Evolutionary conservation across 305 asterid species (phyloP).

Genomic region (Striga hermonthica): DNA sequence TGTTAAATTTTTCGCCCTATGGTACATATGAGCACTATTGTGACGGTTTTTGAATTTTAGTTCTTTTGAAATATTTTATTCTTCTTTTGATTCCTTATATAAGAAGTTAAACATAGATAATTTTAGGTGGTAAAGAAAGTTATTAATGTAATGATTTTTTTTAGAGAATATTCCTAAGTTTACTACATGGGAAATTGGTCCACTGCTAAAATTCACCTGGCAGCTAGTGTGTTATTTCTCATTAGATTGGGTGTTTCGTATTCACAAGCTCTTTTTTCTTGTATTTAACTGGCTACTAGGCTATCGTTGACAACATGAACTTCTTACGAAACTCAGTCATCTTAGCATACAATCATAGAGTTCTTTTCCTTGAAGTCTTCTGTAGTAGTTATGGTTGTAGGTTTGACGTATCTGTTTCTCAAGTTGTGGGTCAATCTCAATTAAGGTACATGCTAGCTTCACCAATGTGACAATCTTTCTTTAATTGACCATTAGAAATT

Average conservation of each 20-base stretch:
- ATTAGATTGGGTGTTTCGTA: conserved; percentile 23
- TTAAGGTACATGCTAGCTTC: conserved; percentile 22
- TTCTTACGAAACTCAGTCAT: conserved; percentile 18
- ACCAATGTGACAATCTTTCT: conserved; percentile 16
- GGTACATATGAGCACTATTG: conserved; percentile 17
- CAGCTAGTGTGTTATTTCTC: conserved; percentile 24
- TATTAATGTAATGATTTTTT: conserved; percentile 8
- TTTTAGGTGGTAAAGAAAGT: conserved; percentile 19
- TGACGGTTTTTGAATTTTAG: conserved; percentile 21
- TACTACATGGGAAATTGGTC: conserved; percentile 5
- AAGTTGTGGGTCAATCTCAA: conserved; percentile 19
- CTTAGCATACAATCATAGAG: conserved; percentile 10
- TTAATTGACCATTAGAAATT: conserved; percentile 25
- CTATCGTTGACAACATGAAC: conserved; percentile 23
- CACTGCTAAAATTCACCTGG: conserved; percentile 15
- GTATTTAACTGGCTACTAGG: conserved; percentile 24
- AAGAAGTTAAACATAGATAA: conserved; percentile 3
- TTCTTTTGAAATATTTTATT: conserved; percentile 14
- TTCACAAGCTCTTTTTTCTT: conserved; percentile 20
- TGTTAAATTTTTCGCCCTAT: conserved; percentile 24
- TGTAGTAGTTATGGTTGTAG: conserved; percentile 22
- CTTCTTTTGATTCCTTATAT: conserved; percentile 3
- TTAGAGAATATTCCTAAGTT: conserved; percentile 2
- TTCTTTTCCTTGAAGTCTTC: conserved; percentile 15
- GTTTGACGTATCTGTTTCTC: conserved; percentile 21